Evolutionary conservation across 31 red algal species (phyloP), one percentile per base, ranked within the genome.

Genomic region (Asparagopsis taxiformis): DNA sequence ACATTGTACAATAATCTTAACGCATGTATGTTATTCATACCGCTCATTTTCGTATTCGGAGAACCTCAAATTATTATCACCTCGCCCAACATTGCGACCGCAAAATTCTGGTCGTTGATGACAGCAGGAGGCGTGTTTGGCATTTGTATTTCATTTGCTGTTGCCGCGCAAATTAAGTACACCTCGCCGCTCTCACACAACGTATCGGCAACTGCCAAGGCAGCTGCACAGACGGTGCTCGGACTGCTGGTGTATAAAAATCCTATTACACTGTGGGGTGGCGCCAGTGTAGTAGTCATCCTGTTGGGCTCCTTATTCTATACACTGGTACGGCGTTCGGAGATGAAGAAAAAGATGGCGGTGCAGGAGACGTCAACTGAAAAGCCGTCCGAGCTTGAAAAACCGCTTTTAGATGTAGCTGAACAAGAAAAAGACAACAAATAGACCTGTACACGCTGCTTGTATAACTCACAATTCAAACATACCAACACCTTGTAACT

Each of bases 151-250:
- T 85, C 77, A 54, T 94, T 98, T 58, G 95, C 90, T 9, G 81
- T 89, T 17, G 95, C 90, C 24, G 72, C 85, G 0, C 95, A 98
- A 70, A 98, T 98, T 80, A 98, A 98, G 55, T 93, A 79, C 68
- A 98, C 95, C 15, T 91, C 85, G 59, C 95, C 95, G 24, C 82
- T 98, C 54, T 91, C 90, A 6, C 95, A 98, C 62, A 98, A 98
- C 60, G 87, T 98, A 23, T 98, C 95, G 11, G 89, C 84, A 19
- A 98, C 95, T 28, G 95, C 95, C 29, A 98, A 98, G 73, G 95
- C 95, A 3, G 95, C 95, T 33, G 95, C 90, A 3, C 95, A 98
- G 62, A 94, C 95, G 21, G 78, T 94, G 3, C 52, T 98, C 32
- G 95, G 80, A 35, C 73, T 98, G 16, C 26, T 84, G 3, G 53